These are phyloP conservation scores for Boletus rufocinnamomeus DNA, from an alignment of 768 basidiomycete species.

Conservation along the genomic window DNA sequence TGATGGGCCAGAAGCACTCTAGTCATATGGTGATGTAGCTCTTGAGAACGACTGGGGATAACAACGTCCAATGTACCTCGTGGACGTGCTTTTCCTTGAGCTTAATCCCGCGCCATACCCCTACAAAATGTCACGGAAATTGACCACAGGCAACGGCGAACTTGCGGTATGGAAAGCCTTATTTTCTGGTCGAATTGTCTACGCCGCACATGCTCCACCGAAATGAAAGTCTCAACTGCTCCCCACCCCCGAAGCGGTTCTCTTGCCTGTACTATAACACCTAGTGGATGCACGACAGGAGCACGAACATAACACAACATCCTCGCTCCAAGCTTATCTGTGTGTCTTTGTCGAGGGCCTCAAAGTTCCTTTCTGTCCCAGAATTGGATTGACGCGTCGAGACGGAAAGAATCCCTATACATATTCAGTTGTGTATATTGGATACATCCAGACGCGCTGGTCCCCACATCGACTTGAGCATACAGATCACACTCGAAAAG, in stretches of 20 bases:
- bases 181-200: neutral
- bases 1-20: neutral
- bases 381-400: neutral
- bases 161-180: neutral
- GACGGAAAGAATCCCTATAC: neutral
- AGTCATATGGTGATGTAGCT: neutral
- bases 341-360: neutral
- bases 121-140: neutral
- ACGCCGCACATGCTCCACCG: neutral
- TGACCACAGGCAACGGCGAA: neutral
- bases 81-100: neutral
- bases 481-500: too few species aligned
- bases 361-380: neutral
- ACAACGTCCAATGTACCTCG: neutral
- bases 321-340: neutral
- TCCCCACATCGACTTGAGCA: neutral
- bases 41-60: neutral
- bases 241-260: neutral
- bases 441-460: neutral
- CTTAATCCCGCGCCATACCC: neutral
- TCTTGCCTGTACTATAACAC: neutral
- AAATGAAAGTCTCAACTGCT: neutral
- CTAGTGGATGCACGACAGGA: neutral
- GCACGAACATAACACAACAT: neutral
- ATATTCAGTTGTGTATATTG: neutral